phyloP scores from a whole-genome alignment of 2,329 filamentous ascomycete species.

The Myriangium duriaei region DNA sequence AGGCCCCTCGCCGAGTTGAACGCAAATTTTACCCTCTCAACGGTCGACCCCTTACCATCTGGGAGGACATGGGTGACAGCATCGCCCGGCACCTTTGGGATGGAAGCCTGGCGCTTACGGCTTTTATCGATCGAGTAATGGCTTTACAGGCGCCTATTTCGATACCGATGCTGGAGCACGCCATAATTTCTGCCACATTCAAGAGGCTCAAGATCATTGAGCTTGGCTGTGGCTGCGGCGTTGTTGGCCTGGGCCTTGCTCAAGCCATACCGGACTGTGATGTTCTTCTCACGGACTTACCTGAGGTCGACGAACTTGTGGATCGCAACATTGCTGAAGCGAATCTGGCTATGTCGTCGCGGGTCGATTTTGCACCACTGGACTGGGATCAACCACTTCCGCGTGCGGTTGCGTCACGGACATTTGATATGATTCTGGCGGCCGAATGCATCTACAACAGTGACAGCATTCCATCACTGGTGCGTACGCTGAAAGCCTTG shows the following conservation, averaged over 20 bases:
- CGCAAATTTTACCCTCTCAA: slow-evolving; percentile 37
- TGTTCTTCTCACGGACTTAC: slow-evolving; percentile 52
- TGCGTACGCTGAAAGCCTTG: slow-evolving; percentile 42
- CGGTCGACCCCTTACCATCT: slow-evolving; percentile 37
- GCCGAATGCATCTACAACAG: slow-evolving; percentile 65
- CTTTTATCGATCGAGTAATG: slow-evolving; percentile 37
- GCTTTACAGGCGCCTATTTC: slow-evolving; percentile 19
- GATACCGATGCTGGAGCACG: slow-evolving; percentile 25
- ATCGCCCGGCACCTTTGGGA: slow-evolving; percentile 64
- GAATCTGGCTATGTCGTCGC: slow-evolving; percentile 30
- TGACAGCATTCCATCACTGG: slow-evolving; percentile 51
- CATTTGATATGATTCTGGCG: slow-evolving; percentile 49
- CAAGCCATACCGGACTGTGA: slow-evolving; percentile 39
- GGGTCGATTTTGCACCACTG: slow-evolving; percentile 38
- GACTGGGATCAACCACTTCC: slow-evolving; percentile 51
- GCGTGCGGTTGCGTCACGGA: slow-evolving; percentile 20
- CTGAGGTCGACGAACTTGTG: slow-evolving; percentile 50
- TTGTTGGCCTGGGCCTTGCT: slow-evolving; percentile 53
- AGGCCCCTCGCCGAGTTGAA: slow-evolving; percentile 42
- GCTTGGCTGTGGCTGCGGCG: slow-evolving; percentile 55
- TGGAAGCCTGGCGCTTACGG: slow-evolving; percentile 45
- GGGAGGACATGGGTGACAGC: slow-evolving; percentile 60
- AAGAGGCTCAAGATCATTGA: slow-evolving; percentile 44
- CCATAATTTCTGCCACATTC: slow-evolving; percentile 27
- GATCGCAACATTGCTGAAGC: slow-evolving; percentile 40